Evolutionary conservation across 768 basidiomycete species (phyloP).

Genomic region (Austroboletus festivus): DNA sequence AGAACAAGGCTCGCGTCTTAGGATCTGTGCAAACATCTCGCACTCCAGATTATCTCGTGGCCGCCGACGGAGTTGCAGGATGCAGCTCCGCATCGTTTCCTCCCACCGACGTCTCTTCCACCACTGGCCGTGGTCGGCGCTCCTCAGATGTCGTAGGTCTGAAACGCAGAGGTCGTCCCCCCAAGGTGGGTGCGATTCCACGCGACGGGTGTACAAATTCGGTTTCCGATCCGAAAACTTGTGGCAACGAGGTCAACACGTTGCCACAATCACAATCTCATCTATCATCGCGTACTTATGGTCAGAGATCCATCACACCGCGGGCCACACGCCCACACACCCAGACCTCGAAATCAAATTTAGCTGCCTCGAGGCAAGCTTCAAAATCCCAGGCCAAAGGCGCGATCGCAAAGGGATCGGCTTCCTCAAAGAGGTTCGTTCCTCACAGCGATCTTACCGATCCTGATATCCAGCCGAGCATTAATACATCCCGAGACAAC

Average conservation of each 20-base stretch:
- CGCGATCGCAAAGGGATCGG: slow-evolving; percentile 29
- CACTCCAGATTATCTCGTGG: slow-evolving; percentile 24
- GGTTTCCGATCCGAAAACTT: slow-evolving; percentile 21
- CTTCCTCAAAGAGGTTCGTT: slow-evolving; percentile 17
- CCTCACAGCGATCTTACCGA: slow-evolving; percentile 18
- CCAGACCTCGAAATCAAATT: slow-evolving; percentile 30
- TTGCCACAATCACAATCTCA: slow-evolving; percentile 37
- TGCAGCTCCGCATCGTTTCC: slow-evolving; percentile 16
- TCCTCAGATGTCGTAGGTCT: slow-evolving; percentile 21
- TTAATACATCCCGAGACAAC: slow-evolving; percentile 32
- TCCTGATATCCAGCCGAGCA: slow-evolving; percentile 34
- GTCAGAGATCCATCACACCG: slow-evolving; percentile 22
- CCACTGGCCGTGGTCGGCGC: slow-evolving; percentile 25
- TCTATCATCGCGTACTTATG: slow-evolving; percentile 25
- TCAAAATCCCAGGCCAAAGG: slow-evolving; percentile 40
- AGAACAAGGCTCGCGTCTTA: slow-evolving; percentile 39
- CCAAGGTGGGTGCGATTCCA: slow-evolving; percentile 42
- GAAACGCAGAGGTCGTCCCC: slow-evolving; percentile 57
- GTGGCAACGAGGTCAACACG: slow-evolving; percentile 33
- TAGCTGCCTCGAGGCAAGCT: slow-evolving; percentile 31
- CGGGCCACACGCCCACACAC: slow-evolving; percentile 22
- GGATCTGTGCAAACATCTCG: slow-evolving; percentile 29
- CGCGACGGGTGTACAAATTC: slow-evolving; percentile 22
- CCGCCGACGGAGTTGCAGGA: slow-evolving; percentile 39
- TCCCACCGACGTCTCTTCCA: slow-evolving; percentile 22